Percentiles rank a stretch among this genome's conserved stretches.
phyloP scores from a whole-genome alignment of 108 stramenopile species.

The Cyclostephanos tholiformis region DNA sequence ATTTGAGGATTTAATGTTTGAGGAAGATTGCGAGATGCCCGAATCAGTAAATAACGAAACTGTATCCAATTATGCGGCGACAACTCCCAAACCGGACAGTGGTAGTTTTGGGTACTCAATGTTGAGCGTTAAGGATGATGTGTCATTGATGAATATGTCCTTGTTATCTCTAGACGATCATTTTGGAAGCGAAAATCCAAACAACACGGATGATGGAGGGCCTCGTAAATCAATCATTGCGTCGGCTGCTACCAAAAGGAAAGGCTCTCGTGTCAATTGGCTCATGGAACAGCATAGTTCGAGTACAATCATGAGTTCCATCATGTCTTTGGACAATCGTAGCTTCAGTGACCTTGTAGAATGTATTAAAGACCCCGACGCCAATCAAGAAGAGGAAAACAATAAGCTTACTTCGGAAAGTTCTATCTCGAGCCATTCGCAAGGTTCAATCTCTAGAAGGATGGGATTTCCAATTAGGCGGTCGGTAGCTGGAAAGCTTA shows the following conservation, averaged over 20 bases:
- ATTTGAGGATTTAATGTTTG: conserved; percentile 39
- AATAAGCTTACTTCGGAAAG: background rate
- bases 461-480: conserved; percentile 31
- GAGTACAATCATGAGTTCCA: background rate
- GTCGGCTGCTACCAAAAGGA: background rate
- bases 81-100: background rate
- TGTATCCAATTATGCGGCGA: background rate
- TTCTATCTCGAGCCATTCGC: conserved; percentile 1
- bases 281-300: background rate
- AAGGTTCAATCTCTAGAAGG: conserved; percentile 12
- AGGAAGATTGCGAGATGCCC: conserved; percentile 27
- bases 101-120: background rate
- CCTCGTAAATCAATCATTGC: background rate
- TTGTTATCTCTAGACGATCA: conserved; percentile 24
- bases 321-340: conserved; percentile 17
- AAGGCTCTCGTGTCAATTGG: conserved; percentile 15
- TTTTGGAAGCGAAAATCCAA: background rate
- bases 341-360: conserved; percentile 13
- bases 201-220: conserved; percentile 1
- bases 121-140: conserved; percentile 13
- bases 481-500: conserved; percentile 9
- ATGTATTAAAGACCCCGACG: background rate
- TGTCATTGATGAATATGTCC: conserved; percentile 43
- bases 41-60: background rate
- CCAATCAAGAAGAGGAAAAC: background rate